Evolutionary conservation across 2,329 filamentous ascomycete genomes (phyloP), one percentile per base, ranked within the genome.

Genomic region (Alternaria consortialis): DNA sequence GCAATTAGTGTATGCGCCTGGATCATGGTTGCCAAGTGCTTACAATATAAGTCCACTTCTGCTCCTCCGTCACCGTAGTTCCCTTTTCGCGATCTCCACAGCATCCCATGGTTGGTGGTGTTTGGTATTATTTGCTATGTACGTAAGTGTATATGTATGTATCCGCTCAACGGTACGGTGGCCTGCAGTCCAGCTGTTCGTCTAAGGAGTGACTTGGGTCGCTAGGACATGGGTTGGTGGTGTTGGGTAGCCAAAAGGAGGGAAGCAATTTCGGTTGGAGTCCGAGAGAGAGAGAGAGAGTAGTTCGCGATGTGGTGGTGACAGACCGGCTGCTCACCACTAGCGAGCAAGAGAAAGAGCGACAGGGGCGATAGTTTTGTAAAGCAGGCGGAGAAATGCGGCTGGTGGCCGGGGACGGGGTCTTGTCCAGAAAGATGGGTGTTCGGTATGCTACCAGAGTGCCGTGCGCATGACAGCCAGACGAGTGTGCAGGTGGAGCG

Each of bases 11-110:
- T n/a, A 17, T 40, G 27, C n/a, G 32, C 15, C 43, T 7, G 2
- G 4, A 12, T 15, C 25, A 46, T 25, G 37, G 55, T 34, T n/a
- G 7, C 11, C 29, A 29, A 27, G n/a, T 27, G 81, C 90, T 75
- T 82, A 93, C 91, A 77, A 98, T 94, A 77, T 94, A 97, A 74
- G 94, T 92, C 94, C 94, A 98, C 84, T 93, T 83, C 69, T 82
- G 80, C 64, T 81, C 77, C 63, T 84, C 80, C 56, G 79, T 74
- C 50, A 83, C 79, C 31, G 68, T 71, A 57, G 73, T 63, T 53
- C 66, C 75, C 66, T 79, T 79, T 52, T 79, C 77, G 58, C 74
- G 72, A 62, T 79, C 75, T 61, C 76, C 76, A 63, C 76, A 77
- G 70, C 76, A 78, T 40, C 73, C 76, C 76, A 79, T 78, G 56